These are phyloP conservation scores for Schwanniomyces occidentalis DNA, from an alignment of 805 yeast species.

Conservation along the genomic window DNA sequence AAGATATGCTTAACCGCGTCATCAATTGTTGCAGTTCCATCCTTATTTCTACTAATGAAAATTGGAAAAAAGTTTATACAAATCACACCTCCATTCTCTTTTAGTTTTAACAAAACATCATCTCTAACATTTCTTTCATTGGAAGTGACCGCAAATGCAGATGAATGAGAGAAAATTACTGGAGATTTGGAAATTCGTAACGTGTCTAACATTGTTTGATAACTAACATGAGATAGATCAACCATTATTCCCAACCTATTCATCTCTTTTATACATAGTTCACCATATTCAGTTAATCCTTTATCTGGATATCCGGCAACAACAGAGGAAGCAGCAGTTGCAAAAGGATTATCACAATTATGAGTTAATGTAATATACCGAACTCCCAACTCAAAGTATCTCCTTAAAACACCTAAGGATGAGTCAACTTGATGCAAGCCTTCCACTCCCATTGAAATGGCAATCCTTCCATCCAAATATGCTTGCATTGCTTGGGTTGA, in stretches of 20 bases:
- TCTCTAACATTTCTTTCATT: constrained; percentile 32
- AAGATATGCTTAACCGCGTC: constrained; percentile 49
- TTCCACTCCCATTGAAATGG: constrained; percentile 53
- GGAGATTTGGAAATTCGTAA: constrained; percentile 44
- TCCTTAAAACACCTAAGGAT: constrained; percentile 50
- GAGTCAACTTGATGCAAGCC: constrained; percentile 55
- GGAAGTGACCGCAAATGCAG: constrained; percentile 40
- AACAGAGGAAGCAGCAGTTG: constrained; percentile 52
- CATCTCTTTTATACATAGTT: constrained; percentile 46
- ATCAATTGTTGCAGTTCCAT: constrained; percentile 35
- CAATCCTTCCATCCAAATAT: constrained; percentile 36
- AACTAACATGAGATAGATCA: constrained; percentile 50
- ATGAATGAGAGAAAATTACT: constrained; percentile 51
- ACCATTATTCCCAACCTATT: constrained; percentile 55
- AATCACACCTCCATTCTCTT: constrained; percentile 47
- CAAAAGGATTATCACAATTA: constrained; percentile 59
- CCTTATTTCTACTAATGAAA: constrained; percentile 30
- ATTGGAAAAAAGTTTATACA: constrained; percentile 47
- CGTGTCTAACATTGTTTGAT: constrained; percentile 48
- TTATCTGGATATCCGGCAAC: constrained; percentile 46
- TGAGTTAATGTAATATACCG: constrained; percentile 55
- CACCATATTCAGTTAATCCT: constrained; percentile 46
- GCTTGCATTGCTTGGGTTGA: constrained; percentile 42
- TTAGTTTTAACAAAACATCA: constrained; percentile 33
- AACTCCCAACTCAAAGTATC: constrained; percentile 51